These are phyloP conservation scores for Sugiyamaella castrensis DNA, from an alignment of 1,139 yeast species.

Conservation along the genomic window DNA sequence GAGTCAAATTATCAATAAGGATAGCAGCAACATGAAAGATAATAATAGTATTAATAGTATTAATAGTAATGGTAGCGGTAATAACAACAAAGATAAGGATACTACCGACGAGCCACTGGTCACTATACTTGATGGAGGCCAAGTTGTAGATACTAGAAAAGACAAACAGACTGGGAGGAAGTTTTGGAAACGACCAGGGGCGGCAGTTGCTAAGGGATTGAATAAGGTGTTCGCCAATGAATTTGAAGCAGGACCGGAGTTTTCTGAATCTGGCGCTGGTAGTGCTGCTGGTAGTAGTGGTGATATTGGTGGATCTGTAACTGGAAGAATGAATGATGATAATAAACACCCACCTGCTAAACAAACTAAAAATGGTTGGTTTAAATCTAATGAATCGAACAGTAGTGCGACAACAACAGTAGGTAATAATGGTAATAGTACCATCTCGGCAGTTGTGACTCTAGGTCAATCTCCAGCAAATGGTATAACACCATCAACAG, in stretches of 20 bases:
- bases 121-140: conserved; percentile 32
- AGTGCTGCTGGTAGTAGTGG: conserved; percentile 1
- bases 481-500: neutral
- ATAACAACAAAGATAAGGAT: conserved; percentile 5
- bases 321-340: neutral
- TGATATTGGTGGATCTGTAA: neutral
- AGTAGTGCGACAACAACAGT: conserved; percentile 3
- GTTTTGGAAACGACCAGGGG: conserved; percentile 41
- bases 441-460: neutral
- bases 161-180: conserved; percentile 20
- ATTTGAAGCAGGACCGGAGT: conserved; percentile 16
- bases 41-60: neutral
- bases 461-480: too few species aligned
- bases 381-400: conserved; percentile 9
- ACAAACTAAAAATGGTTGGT: conserved; percentile 18
- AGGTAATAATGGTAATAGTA: conserved; percentile 3
- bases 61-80: neutral
- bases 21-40: neutral
- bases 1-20: neutral
- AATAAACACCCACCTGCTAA: neutral
- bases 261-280: conserved; percentile 15
- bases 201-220: conserved; percentile 40
- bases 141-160: conserved; percentile 9
- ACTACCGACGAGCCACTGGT: conserved; percentile 33
- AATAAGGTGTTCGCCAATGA: conserved; percentile 37